Evolutionary conservation across 2,329 filamentous ascomycete genomes (phyloP).

Genomic region (Sordariomycetes sp.): DNA sequence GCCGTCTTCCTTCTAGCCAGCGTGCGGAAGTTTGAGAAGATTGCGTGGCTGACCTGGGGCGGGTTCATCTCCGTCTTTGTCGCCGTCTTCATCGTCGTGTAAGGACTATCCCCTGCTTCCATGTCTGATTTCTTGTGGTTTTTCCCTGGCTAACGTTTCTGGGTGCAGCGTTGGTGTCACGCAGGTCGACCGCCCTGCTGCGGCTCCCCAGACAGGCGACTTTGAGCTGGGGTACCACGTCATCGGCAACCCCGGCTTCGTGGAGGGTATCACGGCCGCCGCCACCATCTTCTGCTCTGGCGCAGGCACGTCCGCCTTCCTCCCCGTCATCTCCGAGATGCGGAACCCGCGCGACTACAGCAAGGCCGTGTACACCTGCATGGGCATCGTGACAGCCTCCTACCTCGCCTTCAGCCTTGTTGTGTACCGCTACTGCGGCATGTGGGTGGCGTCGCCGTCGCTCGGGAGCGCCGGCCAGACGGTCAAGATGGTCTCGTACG

Average conservation of each 20-base stretch:
- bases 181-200: constrained; percentile 43
- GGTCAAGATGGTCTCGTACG: constrained; percentile 52
- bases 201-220: constrained; percentile 45
- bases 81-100: constrained; percentile 46
- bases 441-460: constrained; percentile 51
- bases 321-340: constrained; percentile 59
- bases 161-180: constrained; percentile 41
- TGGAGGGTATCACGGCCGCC: constrained; percentile 44
- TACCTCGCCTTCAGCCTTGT: constrained; percentile 50
- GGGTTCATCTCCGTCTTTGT: constrained; percentile 48
- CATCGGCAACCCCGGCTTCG: constrained; percentile 46
- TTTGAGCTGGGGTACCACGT: constrained; percentile 49
- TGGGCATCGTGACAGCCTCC: constrained; percentile 43
- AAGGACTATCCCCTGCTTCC: constrained; percentile 12
- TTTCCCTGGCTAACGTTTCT: not conserved
- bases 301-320: constrained; percentile 48
- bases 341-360: constrained; percentile 44
- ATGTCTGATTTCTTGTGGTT: not conserved
- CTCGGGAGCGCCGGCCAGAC: constrained; percentile 48
- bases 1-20: constrained; percentile 37
- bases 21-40: constrained; percentile 47
- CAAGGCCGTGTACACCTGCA: constrained; percentile 48
- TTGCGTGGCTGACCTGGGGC: constrained; percentile 51
- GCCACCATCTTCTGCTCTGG: constrained; percentile 50
- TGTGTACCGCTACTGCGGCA: constrained; percentile 50